phyloP scores from a whole-genome alignment of 371 early-diverging fungal species.

The Umbelopsis sp. region DNA sequence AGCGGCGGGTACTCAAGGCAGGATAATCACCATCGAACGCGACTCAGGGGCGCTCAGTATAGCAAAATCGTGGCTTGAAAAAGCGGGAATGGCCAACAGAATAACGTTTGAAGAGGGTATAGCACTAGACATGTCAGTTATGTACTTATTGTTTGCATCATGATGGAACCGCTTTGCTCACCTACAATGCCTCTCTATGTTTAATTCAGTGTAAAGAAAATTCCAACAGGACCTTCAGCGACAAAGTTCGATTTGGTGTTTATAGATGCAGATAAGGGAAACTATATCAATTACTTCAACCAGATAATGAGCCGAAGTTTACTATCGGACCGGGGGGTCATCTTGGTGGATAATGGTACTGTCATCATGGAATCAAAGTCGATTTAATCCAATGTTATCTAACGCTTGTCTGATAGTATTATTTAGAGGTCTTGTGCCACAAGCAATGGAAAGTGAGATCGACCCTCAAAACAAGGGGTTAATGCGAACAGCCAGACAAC shows the following conservation, averaged over 20 bases:
- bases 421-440: constrained; percentile 46
- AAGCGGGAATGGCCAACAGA: constrained; percentile 22
- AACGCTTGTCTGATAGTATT: constrained; percentile 29
- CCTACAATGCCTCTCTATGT: not conserved
- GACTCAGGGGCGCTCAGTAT: constrained; percentile 40
- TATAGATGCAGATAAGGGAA: constrained; percentile 67
- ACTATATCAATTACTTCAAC: constrained; percentile 58
- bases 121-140: constrained; percentile 36
- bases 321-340: constrained; percentile 51
- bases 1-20: constrained; percentile 46
- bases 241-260: constrained; percentile 17
- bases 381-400: not conserved
- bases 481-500: constrained; percentile 40
- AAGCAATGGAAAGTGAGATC: constrained; percentile 25
- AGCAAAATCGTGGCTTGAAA: constrained; percentile 42
- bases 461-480: constrained; percentile 27
- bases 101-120: constrained; percentile 32
- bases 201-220: not conserved
- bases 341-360: constrained; percentile 64
- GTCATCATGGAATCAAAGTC: not conserved
- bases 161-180: not conserved
- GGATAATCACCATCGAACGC: constrained; percentile 51
- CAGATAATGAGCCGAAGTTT: constrained; percentile 52
- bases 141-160: constrained; percentile 3
- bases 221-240: constrained; percentile 11